Evolutionary conservation across 2,329 filamentous ascomycete genomes (phyloP).

Genomic region (Fusarium sp.): DNA sequence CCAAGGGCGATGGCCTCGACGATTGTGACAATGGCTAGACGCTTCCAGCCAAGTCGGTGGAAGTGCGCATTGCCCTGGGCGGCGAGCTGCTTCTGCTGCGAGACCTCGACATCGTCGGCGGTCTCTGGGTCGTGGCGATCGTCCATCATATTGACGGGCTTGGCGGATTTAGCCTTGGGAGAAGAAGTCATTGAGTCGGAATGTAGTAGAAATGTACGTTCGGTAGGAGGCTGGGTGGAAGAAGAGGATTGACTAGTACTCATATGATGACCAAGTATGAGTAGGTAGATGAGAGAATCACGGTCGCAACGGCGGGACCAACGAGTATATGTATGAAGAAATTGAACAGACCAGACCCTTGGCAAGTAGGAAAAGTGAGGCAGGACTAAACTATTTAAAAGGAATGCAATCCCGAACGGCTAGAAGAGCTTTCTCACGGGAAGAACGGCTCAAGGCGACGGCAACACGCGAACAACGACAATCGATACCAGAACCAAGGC

Average conservation of each 20-base stretch:
- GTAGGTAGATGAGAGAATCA: not conserved
- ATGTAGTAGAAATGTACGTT: constrained; percentile 16
- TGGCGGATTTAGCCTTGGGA: constrained; percentile 14
- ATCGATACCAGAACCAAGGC: constrained; percentile 7
- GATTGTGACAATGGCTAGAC: constrained; percentile 39
- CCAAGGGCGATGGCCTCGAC: constrained; percentile 40
- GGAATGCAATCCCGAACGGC: constrained; percentile 12
- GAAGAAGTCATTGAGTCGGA: constrained; percentile 18
- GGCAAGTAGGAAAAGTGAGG: not conserved
- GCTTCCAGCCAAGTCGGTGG: constrained; percentile 40
- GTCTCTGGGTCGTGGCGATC: constrained; percentile 19
- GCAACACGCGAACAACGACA: not conserved
- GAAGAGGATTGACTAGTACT: constrained; percentile 9
- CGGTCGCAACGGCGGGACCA: not conserved
- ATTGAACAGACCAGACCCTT: not conserved
- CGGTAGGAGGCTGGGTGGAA: constrained; percentile 7
- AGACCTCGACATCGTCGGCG: constrained; percentile 30
- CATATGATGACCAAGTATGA: constrained; percentile 12
- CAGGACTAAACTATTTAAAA: constrained; percentile 18
- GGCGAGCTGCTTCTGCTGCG: constrained; percentile 37
- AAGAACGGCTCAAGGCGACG: constrained; percentile 18
- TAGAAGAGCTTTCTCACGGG: constrained; percentile 39
- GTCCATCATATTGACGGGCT: constrained; percentile 34
- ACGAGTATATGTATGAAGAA: not conserved
- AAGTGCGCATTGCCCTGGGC: constrained; percentile 38